phyloP scores from a whole-genome alignment of 257 asterid species.

The Henckelia pumila region DNA sequence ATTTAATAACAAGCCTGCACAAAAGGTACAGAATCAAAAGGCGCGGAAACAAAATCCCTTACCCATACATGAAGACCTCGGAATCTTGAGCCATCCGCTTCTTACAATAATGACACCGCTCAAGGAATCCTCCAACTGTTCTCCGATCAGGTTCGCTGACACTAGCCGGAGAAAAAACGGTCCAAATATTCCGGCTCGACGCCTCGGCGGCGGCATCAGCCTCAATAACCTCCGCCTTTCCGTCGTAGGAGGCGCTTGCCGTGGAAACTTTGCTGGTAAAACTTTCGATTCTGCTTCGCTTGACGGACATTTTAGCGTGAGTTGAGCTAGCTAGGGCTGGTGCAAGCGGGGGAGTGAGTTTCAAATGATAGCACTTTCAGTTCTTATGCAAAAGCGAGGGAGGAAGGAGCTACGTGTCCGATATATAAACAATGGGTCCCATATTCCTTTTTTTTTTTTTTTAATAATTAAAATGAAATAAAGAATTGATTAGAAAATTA shows the following conservation, averaged over 20 bases:
- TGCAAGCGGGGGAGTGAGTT: neutral
- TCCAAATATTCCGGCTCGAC: slow-evolving; percentile 20
- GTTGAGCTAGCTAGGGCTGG: slow-evolving; percentile 32
- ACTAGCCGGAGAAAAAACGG: slow-evolving; percentile 29
- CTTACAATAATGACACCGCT: slow-evolving; percentile 44
- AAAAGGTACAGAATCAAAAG: neutral
- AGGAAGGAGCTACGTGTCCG: neutral
- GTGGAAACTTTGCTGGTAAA: neutral
- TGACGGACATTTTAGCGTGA: slow-evolving; percentile 31
- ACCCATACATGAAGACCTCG: slow-evolving; percentile 65
- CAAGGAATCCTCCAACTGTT: slow-evolving; percentile 38
- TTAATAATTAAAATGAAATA: too few species aligned
- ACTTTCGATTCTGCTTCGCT: slow-evolving; percentile 26
- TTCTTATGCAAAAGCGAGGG: neutral
- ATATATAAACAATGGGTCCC: neutral
- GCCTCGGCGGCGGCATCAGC: slow-evolving; percentile 26
- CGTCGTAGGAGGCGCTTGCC: slow-evolving; percentile 1
- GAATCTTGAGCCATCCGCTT: slow-evolving; percentile 37
- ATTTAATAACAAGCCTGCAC: neutral
- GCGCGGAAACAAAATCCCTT: neutral
- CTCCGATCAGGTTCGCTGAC: slow-evolving; percentile 11
- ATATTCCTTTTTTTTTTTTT: too few species aligned
- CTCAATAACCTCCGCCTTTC: slow-evolving; percentile 16
- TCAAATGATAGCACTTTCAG: neutral
- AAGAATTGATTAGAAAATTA: too few species aligned